Evolutionary conservation across 2,329 filamentous ascomycete genomes (phyloP).

Genomic region (Phialophora tarda): DNA sequence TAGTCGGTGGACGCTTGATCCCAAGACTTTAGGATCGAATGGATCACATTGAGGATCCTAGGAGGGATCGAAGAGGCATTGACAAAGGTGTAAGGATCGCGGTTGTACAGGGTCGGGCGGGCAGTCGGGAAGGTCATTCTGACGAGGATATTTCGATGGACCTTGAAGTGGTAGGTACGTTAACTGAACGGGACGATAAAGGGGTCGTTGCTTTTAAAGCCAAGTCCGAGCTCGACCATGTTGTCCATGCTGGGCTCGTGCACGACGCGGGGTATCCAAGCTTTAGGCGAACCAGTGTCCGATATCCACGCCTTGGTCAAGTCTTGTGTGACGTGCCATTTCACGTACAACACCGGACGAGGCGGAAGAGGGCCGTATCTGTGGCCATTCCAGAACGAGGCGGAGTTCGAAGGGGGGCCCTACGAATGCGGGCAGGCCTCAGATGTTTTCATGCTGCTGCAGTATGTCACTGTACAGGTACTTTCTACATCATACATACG

Average conservation of each 20-base stretch:
- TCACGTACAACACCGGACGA: not conserved
- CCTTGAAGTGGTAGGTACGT: not conserved
- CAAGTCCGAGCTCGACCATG: not conserved
- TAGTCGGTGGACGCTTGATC: conserved; percentile 25
- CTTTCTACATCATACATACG: too few relatives aligned
- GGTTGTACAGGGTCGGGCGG: conserved; percentile 6
- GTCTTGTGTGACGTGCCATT: not conserved
- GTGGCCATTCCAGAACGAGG: too few relatives aligned
- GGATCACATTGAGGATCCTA: conserved; percentile 10
- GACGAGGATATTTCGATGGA: not conserved
- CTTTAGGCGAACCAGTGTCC: not conserved
- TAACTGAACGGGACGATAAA: too few relatives aligned
- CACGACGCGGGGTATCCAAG: not conserved
- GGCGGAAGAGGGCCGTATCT: too few relatives aligned
- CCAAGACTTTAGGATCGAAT: conserved; percentile 20
- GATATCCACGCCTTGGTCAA: not conserved
- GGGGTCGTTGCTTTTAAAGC: too few relatives aligned
- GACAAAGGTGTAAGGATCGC: conserved; percentile 24
- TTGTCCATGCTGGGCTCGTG: not conserved
- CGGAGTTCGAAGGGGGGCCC: too few relatives aligned
- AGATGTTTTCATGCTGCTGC: too few relatives aligned
- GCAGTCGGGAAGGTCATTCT: conserved; percentile 1
- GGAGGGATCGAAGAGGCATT: conserved; percentile 12
- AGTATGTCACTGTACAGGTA: too few relatives aligned
- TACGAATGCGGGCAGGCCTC: too few relatives aligned